Conservation (phyloP, 2,329 filamentous ascomycete species). For the Talaromyces verruculosus region DNA sequence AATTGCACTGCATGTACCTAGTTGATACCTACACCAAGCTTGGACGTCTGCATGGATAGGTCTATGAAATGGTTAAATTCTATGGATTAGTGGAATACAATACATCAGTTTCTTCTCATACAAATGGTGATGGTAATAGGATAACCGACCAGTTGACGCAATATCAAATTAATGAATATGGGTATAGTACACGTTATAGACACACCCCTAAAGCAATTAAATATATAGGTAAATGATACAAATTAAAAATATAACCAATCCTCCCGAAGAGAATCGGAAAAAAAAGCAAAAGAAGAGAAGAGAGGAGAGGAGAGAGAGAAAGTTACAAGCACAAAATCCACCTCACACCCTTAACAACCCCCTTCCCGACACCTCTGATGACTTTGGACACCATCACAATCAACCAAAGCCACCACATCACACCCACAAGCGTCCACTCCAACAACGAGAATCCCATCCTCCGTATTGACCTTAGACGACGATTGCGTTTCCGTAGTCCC, state of each 20-base stretch:
- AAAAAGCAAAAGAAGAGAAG: neutral
- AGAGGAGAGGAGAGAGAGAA: neutral
- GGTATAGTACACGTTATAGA: slow-evolving; percentile 2
- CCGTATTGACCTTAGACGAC: slow-evolving; percentile 73
- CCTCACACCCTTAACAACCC: slow-evolving; percentile 59
- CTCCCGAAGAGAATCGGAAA: too few relatives aligned
- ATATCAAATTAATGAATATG: neutral
- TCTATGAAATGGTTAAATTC: neutral
- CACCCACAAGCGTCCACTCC: slow-evolving; percentile 82
- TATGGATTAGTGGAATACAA: neutral
- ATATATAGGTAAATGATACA: neutral
- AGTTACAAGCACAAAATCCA: slow-evolving; percentile 80
- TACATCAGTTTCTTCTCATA: neutral
- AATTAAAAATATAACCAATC: slow-evolving; percentile 6
- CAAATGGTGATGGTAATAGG: neutral
- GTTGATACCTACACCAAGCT: neutral
- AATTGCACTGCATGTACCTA: neutral
- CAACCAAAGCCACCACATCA: slow-evolving; percentile 95
- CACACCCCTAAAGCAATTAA: neutral
- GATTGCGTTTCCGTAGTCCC: slow-evolving; percentile 69
- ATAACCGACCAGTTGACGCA: neutral
- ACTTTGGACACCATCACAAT: slow-evolving; percentile 75
- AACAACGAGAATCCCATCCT: slow-evolving; percentile 76
- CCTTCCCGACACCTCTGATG: slow-evolving; percentile 62
- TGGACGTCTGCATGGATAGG: neutral